phyloP scores from a whole-genome alignment of 2,329 filamentous ascomycete genomes.

The Colletotrichum paranaense region DNA sequence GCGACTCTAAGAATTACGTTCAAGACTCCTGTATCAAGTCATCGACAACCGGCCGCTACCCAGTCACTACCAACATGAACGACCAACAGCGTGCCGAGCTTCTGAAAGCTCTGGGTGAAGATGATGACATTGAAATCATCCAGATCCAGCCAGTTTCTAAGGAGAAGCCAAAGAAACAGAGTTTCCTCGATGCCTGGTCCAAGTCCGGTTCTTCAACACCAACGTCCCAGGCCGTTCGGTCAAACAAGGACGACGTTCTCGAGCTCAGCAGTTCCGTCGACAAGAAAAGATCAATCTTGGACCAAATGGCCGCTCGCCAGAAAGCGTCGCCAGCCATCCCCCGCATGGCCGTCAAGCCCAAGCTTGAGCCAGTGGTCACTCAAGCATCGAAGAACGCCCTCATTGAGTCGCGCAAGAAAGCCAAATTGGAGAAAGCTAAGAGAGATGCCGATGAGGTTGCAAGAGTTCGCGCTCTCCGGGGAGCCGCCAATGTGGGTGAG shows the following conservation, averaged over 20 bases:
- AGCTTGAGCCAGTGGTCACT: slow-evolving; percentile 22
- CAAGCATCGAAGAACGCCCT: slow-evolving; percentile 32
- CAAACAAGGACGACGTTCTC: slow-evolving; percentile 59
- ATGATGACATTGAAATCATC: slow-evolving; percentile 64
- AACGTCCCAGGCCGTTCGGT: slow-evolving; percentile 42
- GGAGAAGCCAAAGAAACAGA: slow-evolving; percentile 64
- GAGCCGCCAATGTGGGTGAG: slow-evolving; percentile 73
- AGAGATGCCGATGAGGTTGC: slow-evolving; percentile 79
- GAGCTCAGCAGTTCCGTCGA: slow-evolving; percentile 60
- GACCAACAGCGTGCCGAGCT: slow-evolving; percentile 88
- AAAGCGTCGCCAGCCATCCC: slow-evolving; percentile 20
- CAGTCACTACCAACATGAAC: slow-evolving; percentile 82
- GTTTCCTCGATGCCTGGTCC: slow-evolving; percentile 71
- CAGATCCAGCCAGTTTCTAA: slow-evolving; percentile 49
- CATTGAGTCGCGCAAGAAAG: slow-evolving; percentile 43
- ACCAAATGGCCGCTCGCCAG: slow-evolving; percentile 55
- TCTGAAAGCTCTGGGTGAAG: slow-evolving; percentile 69
- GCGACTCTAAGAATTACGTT: slow-evolving; percentile 69
- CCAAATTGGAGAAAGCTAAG: slow-evolving; percentile 74
- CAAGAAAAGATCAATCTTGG: slow-evolving; percentile 56
- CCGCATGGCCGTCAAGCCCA: slow-evolving; percentile 29
- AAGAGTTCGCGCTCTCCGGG: slow-evolving; percentile 70
- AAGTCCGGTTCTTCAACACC: slow-evolving; percentile 54
- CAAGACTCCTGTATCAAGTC: slow-evolving; percentile 74
- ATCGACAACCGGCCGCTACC: slow-evolving; percentile 61